Evolutionary conservation across 108 stramenopile species (phyloP), one percentile per base, ranked within the genome.

Genomic region (Schizochytrium sp.): DNA sequence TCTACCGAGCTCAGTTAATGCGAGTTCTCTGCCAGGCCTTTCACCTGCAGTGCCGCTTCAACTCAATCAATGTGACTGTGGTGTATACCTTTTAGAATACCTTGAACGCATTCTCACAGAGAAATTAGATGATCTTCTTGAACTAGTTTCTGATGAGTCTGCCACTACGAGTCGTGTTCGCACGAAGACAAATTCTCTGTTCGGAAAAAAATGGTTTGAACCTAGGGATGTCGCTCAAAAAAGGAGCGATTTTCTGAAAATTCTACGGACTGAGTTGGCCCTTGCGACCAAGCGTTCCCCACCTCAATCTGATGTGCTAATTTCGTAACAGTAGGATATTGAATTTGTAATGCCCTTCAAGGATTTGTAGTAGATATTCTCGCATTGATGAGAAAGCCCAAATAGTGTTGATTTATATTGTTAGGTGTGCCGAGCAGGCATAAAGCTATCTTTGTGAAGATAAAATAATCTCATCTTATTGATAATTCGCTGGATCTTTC

Each of bases 11-110:
- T 13, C 19, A 57, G 50, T 91, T 44, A 47, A 57, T 60, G 49
- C 47, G 61, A 46, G 19, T 3, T 13, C 76, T 0, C 41, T 92
- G 1, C 92, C 92, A 5, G 83, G 91, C 60, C 88, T 92, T 53
- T 89, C 46, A 7, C 92, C 92, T 1, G 53, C 50, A 0, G 92
- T 89, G 44, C 92, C 92, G 3, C 28, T 50, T 53, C 92, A 92
- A 89, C 15, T 64, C 53, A 92, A 92, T 58, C 61, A 89, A 10
- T 92, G 91, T 56, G 92, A 92, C 83, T 92, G 92, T 55, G 92
- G 92, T 15, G 92, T 92, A 19, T 92, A 90, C 88, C 87, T 92
- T 45, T 88, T 92, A 4, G 89, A 92, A 50, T 92, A 92, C 89
- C 89, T 87, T 0, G 89, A 92, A 89, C 88, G 44, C 50, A 83